Base-by-base conservation (phyloP, 75 land plant species). In the Sequoia sempervirens region DNA sequence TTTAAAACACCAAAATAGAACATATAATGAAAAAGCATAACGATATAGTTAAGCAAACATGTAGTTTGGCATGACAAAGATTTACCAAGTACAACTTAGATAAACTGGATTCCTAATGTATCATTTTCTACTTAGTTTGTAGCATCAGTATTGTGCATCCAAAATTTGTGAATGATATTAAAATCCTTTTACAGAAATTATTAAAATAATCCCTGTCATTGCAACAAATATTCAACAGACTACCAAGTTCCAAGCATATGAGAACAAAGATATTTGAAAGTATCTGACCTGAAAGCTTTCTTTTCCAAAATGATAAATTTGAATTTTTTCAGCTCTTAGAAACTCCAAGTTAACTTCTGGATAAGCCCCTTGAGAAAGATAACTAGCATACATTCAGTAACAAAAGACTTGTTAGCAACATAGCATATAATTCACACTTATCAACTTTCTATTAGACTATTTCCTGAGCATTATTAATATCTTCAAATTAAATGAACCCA, bases 261-360 rank as follows among this genome's bases (percentile, higher is more conserved):
- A 45, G 30, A 78, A 78, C 13, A 11, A 45, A n/a, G 46, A 12
- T n/a, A 26, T 78, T 78, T 43, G 30, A 10, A 78, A 78, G 47
- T 78, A 41, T 3, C 80, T 38, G 50, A 78, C 80, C 80, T 78
- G 45, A 78, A 3, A 78, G 30, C 80, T n/a, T 78, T 41, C 46
- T 78, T 41, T 78, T 78, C 80, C 80, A 78, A 78, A 78, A n/a
- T 78, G 80, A 30, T 37, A 78, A 45, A 78, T 78, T 78, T 43
- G 50, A 78, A 78, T 45, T n/a, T 78, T 45, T 78, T 78, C 80
- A 78, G 80, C 80, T 78, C 80, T 45, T 20, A 78, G 50, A 78
- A 78, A 78, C 80, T 78, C 46, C 46, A 78, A 37, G 46, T 78
- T 41, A n/a, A 78, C 32, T 78, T 78, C 80, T 26, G 80, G 52